Evolutionary conservation across 768 basidiomycete genomes (phyloP), one percentile per base, ranked within the genome.

Genomic region (Rubroboletus satanas): DNA sequence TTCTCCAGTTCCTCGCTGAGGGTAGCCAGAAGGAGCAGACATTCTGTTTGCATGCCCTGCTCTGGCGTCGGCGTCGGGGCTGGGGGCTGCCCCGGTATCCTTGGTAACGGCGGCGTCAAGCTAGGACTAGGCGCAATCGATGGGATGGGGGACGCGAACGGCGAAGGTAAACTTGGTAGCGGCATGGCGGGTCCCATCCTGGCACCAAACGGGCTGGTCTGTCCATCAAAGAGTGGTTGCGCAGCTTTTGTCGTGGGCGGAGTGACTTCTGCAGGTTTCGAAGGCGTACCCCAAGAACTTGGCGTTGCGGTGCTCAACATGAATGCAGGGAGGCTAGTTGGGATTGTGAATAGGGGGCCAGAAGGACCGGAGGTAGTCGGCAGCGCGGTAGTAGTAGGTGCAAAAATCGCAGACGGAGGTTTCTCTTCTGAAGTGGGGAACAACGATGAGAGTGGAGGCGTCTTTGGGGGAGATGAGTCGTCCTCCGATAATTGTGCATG

Each of bases 11-110:
- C 87, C 36, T 71, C 74, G 2, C 58, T 65, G 38, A 90, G 66
- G 12, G 66, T 70, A 2, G 58, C 51, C 39, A 84, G 74, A 33
- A 93, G 73, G 33, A 75, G 44, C 3, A 66, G 60, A 58, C 85
- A 85, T 63, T 91, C 84, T 17, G 77, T 75, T 61, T 89, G 87
- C 80, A 93, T 82, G 10, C 85, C 84, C 51, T 82, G 78, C 55
- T 83, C 79, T 56, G 54, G 75, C 55, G 52, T 71, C 55, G 66
- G 60, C 23, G 50, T 43, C 1, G 61, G 54, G 8, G 51, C 4
- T 18, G 38, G 38, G n/a, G 18, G 26, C 26, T 26, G 26, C 26
- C 26, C 18, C 11, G 48, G 46, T 5, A 45, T 15, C n/a, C 21
- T 57, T 11, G 58, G 36, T 44, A 36, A 15, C 5, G 57, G 51